Evolutionary conservation across 2,329 filamentous ascomycete genomes (phyloP).

Genomic region (Hortaea sp.): DNA sequence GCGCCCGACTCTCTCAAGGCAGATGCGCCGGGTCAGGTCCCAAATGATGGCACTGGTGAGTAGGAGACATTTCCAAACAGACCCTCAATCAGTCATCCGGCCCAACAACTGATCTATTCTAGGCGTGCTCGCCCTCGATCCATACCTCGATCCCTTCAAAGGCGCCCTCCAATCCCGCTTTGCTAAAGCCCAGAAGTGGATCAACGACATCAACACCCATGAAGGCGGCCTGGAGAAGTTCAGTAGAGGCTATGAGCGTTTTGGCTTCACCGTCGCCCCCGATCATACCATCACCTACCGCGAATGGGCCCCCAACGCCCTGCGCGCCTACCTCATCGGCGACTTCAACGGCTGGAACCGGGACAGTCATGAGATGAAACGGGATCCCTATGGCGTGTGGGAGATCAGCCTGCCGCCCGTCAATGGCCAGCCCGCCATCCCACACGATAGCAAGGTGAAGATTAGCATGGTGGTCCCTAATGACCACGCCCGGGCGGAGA

Average conservation of each 20-base stretch:
- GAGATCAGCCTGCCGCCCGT: constrained; percentile 69
- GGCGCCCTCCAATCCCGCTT: constrained; percentile 68
- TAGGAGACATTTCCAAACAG: constrained; percentile 4
- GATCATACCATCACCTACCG: constrained; percentile 83
- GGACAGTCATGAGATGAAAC: constrained; percentile 76
- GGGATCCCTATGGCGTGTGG: constrained; percentile 76
- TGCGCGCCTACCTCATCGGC: constrained; percentile 74
- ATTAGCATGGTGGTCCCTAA: constrained; percentile 69
- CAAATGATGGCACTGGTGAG: constrained; percentile 62
- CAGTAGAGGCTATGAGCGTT: constrained; percentile 75
- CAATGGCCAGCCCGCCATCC: constrained; percentile 66
- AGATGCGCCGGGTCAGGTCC: constrained; percentile 41
- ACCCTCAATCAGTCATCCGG: neutral
- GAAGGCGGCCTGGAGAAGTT: constrained; percentile 92
- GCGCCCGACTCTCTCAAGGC: constrained; percentile 35
- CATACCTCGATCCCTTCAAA: constrained; percentile 78
- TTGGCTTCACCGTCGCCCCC: constrained; percentile 70
- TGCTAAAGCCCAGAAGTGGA: constrained; percentile 73
- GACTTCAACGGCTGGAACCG: constrained; percentile 95
- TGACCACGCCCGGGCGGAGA: constrained; percentile 67
- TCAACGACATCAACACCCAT: constrained; percentile 66
- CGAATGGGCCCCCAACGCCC: constrained; percentile 92
- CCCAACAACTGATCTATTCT: constrained; percentile 2
- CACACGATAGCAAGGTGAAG: constrained; percentile 95
- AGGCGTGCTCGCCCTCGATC: constrained; percentile 83